phyloP scores from a whole-genome alignment of 768 basidiomycete species.

The Trichaptum fuscoviolaceum region DNA sequence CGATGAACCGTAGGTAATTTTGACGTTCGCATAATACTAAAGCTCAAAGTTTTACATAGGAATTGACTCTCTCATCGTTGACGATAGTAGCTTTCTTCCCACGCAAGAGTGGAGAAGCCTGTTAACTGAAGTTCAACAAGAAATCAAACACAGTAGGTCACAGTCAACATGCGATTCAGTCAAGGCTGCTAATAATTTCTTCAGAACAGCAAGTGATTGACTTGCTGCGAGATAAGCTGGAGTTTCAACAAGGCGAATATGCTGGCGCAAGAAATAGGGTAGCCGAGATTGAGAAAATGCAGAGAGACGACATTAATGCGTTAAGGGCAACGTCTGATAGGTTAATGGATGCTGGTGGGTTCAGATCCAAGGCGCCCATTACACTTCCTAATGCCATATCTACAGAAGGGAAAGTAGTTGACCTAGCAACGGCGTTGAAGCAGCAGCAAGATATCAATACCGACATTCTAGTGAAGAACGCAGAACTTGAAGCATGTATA shows the following conservation, averaged over 20 bases:
- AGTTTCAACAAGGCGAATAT: background rate
- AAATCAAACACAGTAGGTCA: background rate
- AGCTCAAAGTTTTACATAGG: background rate
- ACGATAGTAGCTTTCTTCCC: background rate
- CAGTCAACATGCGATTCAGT: background rate
- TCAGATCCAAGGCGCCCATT: background rate
- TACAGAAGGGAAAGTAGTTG: background rate
- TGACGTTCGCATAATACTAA: background rate
- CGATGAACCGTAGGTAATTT: background rate
- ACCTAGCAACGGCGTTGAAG: background rate
- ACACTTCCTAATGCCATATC: background rate
- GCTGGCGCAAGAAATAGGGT: background rate
- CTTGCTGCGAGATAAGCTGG: background rate
- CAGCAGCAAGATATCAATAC: background rate
- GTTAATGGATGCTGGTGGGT: background rate
- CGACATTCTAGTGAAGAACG: background rate
- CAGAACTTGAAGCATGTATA: background rate
- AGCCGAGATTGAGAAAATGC: background rate
- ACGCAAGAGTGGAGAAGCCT: background rate
- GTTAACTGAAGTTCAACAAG: background rate
- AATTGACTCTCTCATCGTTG: background rate
- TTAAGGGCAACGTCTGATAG: background rate
- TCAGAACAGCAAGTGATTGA: slow-evolving; percentile 3
- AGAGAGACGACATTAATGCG: background rate
- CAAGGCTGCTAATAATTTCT: background rate